Percentiles rank a stretch among this genome's conserved stretches.
These are phyloP conservation scores for Corymbia calophylla DNA, from an alignment of 441 rosid genomes.

Conservation along the genomic window DNA sequence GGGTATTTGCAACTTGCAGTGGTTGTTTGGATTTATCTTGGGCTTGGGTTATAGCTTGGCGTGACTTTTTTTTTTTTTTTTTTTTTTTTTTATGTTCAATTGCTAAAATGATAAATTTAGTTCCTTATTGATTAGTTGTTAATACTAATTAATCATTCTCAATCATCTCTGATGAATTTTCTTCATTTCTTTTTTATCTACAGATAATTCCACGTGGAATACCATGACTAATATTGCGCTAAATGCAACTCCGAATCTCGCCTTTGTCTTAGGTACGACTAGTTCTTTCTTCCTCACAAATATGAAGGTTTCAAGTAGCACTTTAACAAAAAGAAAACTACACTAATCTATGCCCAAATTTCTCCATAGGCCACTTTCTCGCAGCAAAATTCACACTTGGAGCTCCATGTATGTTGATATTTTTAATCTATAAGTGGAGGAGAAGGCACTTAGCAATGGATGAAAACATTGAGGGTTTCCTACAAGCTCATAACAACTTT, in stretches of 20 bases:
- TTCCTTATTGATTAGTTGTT: background rate
- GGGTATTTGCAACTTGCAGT: background rate
- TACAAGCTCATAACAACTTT: background rate
- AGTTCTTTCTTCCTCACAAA: background rate
- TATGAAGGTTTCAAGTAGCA: background rate
- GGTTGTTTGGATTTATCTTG: background rate
- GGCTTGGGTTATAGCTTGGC: background rate
- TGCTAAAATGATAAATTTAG: background rate
- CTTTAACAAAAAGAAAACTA: background rate
- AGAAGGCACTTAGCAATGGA: background rate
- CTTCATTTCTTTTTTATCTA: background rate
- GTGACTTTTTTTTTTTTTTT: background rate
- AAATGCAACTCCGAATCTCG: background rate
- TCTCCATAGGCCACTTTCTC: background rate
- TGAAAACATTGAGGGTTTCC: background rate
- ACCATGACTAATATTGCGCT: rapidly evolving
- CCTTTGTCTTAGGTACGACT: background rate
- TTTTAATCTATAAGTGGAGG: background rate
- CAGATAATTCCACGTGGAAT: background rate
- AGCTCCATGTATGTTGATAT: background rate
- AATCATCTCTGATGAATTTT: background rate
- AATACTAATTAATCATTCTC: background rate
- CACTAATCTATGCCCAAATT: background rate
- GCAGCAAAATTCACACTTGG: background rate
- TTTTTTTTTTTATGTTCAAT: background rate